Conservation (phyloP, 495 filamentous ascomycete genomes). For the Xylaria telfairii region DNA sequence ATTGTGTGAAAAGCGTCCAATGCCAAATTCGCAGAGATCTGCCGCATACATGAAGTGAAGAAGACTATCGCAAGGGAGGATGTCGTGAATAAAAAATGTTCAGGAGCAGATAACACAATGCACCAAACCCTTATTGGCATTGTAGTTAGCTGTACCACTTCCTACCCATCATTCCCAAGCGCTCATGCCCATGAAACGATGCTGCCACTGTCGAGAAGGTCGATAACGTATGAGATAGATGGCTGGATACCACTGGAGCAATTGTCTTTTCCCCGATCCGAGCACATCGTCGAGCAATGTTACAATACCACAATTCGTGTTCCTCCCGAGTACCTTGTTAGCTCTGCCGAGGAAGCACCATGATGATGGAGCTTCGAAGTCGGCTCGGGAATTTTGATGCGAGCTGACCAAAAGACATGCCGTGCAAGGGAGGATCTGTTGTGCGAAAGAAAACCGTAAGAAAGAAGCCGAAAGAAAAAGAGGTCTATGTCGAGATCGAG, state of each 20-base stretch:
- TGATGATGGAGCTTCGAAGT: neutral
- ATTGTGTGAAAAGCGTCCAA: conserved; percentile 5
- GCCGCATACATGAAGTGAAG: conserved; percentile 18
- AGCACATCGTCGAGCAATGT: conserved; percentile 7
- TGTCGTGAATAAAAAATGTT: conserved; percentile 11
- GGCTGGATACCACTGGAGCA: neutral
- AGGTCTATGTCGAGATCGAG: conserved; percentile 35
- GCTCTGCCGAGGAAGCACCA: neutral
- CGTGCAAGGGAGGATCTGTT: conserved; percentile 1
- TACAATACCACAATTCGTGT: neutral
- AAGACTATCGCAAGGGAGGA: conserved; percentile 11
- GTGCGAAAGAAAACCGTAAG: conserved; percentile 26
- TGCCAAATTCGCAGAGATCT: conserved; percentile 19
- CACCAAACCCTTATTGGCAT: conserved; percentile 7
- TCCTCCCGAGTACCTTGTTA: neutral
- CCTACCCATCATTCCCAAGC: conserved; percentile 11
- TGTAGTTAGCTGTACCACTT: conserved; percentile 7
- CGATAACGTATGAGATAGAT: conserved; percentile 12
- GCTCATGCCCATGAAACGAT: conserved; percentile 13
- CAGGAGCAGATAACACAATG: conserved; percentile 20
- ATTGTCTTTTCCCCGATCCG: neutral
- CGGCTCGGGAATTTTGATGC: neutral
- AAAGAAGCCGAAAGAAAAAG: conserved; percentile 21
- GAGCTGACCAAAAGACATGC: conserved; percentile 13
- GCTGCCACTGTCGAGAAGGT: neutral